These are phyloP conservation scores for Kluyveromyces wickerhamii DNA, from an alignment of 805 yeast species.

Conservation along the genomic window DNA sequence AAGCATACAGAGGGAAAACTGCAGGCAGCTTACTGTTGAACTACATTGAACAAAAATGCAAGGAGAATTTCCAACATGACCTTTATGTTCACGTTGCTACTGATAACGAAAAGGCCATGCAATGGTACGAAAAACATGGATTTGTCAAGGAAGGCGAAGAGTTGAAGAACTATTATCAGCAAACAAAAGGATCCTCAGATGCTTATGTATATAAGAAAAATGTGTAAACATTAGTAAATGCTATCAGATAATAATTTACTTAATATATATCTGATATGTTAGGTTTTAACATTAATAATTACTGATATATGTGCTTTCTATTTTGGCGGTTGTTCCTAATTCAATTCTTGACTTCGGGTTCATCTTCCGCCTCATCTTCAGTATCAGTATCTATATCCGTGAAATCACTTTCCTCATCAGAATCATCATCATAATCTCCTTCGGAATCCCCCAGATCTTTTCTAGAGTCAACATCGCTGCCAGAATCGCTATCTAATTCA, in stretches of 20 bases:
- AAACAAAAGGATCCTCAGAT: slow-evolving; percentile 14
- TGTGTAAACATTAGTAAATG: slow-evolving; percentile 1
- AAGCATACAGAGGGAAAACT: slow-evolving; percentile 52
- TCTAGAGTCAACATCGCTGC: slow-evolving; percentile 34
- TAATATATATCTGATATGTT: too few species aligned
- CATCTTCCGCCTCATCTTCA: slow-evolving; percentile 25
- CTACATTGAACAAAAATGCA: slow-evolving; percentile 49
- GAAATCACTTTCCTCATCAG: slow-evolving; percentile 42
- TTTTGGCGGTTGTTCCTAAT: too few species aligned
- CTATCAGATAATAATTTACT: background rate
- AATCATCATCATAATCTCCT: slow-evolving; percentile 44
- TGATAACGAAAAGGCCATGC: slow-evolving; percentile 35
- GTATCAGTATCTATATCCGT: slow-evolving; percentile 32
- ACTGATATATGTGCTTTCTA: too few species aligned
- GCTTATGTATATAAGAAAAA: slow-evolving; percentile 16
- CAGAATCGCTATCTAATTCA: slow-evolving; percentile 64
- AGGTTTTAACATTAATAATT: too few species aligned
- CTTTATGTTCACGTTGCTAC: slow-evolving; percentile 46
- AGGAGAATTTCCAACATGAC: slow-evolving; percentile 34
- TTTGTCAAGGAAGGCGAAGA: slow-evolving; percentile 34
- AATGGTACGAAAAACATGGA: slow-evolving; percentile 47
- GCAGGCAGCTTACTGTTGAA: slow-evolving; percentile 54
- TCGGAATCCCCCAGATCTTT: slow-evolving; percentile 38
- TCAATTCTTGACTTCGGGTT: slow-evolving; percentile 3
- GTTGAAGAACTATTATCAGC: slow-evolving; percentile 38